Evolutionary conservation across 768 basidiomycete genomes (phyloP).

Genomic region (Ephemerocybe angulata): DNA sequence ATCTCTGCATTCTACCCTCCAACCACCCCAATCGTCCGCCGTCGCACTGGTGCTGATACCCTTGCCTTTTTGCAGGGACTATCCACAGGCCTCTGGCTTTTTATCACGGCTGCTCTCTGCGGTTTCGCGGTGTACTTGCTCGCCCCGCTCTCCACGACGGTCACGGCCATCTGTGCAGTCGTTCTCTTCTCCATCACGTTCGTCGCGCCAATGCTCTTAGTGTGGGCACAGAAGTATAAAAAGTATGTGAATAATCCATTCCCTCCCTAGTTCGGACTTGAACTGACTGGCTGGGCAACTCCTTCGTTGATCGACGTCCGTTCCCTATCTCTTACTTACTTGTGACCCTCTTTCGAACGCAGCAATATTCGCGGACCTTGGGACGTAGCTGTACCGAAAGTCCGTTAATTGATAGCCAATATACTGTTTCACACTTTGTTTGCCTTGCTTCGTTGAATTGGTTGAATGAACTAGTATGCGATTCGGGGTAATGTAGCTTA

Average conservation of each 20-base stretch:
- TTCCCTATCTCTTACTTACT: conserved; percentile 6
- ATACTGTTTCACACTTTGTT: background rate
- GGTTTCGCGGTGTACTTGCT: conserved; percentile 50
- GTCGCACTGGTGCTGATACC: conserved; percentile 2
- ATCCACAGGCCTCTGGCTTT: conserved; percentile 41
- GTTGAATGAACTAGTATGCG: too few species aligned
- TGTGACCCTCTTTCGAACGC: conserved; percentile 9
- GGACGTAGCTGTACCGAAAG: conserved; percentile 81
- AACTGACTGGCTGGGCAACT: too few species aligned
- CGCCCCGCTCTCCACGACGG: conserved; percentile 48
- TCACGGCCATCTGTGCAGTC: conserved; percentile 49
- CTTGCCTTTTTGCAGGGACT: conserved; percentile 37
- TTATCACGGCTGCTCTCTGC: conserved; percentile 52
- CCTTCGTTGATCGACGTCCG: conserved; percentile 6
- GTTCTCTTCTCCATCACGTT: conserved; percentile 60
- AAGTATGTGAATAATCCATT: conserved; percentile 69
- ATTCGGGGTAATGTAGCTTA: too few species aligned
- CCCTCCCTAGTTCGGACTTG: too few species aligned
- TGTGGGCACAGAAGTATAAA: conserved; percentile 88
- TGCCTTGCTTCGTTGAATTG: too few species aligned
- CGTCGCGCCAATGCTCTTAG: conserved; percentile 65
- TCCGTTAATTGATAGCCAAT: conserved; percentile 36
- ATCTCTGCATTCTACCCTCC: too few species aligned
- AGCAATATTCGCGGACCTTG: conserved; percentile 89
- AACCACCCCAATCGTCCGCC: too few species aligned